Evolutionary conservation across 495 filamentous ascomycete species (phyloP).

Genomic region (Hypoxylon crocopeplum): DNA sequence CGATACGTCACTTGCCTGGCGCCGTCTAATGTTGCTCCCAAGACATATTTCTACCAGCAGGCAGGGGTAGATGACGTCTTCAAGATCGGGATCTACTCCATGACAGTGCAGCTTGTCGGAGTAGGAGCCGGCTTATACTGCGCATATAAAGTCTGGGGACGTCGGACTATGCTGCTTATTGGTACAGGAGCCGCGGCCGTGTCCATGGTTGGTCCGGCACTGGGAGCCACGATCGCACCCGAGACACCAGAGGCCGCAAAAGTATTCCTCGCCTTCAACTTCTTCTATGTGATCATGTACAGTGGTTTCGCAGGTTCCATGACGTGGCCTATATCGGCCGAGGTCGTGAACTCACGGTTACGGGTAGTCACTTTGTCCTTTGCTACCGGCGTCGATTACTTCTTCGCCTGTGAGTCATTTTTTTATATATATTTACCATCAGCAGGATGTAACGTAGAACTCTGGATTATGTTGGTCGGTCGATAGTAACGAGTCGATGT

Average conservation of each 20-base stretch:
- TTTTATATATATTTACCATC: neutral
- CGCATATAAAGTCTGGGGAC: slow-evolving; percentile 50
- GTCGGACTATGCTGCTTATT: slow-evolving; percentile 53
- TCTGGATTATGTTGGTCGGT: neutral
- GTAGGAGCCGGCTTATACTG: slow-evolving; percentile 52
- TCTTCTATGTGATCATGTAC: slow-evolving; percentile 46
- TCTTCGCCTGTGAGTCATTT: slow-evolving; percentile 43
- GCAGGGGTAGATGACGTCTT: slow-evolving; percentile 40
- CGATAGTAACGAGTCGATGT: neutral
- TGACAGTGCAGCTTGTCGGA: slow-evolving; percentile 50
- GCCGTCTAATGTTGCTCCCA: slow-evolving; percentile 13
- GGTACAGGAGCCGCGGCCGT: slow-evolving; percentile 54
- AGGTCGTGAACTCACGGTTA: slow-evolving; percentile 48
- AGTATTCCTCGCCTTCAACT: slow-evolving; percentile 50
- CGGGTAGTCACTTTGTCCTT: slow-evolving; percentile 50
- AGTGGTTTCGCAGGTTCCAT: slow-evolving; percentile 51
- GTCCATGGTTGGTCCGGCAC: slow-evolving; percentile 37
- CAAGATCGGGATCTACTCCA: slow-evolving; percentile 46
- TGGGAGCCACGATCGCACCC: slow-evolving; percentile 41
- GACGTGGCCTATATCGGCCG: slow-evolving; percentile 48
- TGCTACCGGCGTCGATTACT: slow-evolving; percentile 48
- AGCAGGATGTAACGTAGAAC: slow-evolving; percentile 1
- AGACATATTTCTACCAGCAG: slow-evolving; percentile 46
- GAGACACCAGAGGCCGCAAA: slow-evolving; percentile 49
- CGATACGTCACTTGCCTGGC: neutral